Conservation (phyloP, 1,284 basidiomycete genomes). For the Apiotrichum laibachii region DNA sequence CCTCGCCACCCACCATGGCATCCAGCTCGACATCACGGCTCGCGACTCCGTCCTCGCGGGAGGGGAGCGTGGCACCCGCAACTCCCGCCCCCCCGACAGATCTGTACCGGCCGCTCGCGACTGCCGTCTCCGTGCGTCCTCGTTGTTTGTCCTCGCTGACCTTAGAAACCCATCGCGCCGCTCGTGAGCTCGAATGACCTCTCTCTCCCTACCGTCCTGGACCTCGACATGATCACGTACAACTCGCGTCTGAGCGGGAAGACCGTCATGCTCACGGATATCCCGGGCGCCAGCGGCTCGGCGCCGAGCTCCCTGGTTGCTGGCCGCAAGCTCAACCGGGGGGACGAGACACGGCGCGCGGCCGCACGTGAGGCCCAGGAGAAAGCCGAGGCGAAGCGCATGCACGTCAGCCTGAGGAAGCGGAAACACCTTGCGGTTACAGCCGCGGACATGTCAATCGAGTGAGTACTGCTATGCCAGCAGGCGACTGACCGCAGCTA, state of each 20-base stretch:
- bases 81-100: slow-evolving; percentile 10
- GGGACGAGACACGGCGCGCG: slow-evolving; percentile 19
- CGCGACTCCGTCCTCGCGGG: background rate
- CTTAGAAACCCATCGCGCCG: slow-evolving; percentile 18
- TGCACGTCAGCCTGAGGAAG: slow-evolving; percentile 14
- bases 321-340: slow-evolving; percentile 36
- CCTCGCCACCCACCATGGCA: background rate
- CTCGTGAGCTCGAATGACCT: slow-evolving; percentile 6
- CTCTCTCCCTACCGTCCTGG: slow-evolving; percentile 25
- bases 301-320: slow-evolving; percentile 22
- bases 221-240: slow-evolving; percentile 29
- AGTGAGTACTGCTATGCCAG: slow-evolving; percentile 26
- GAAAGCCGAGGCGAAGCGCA: slow-evolving; percentile 9
- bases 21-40: background rate
- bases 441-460: slow-evolving; percentile 20
- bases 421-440: slow-evolving; percentile 19
- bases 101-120: slow-evolving; percentile 19
- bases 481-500: slow-evolving; percentile 29
- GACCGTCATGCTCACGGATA: slow-evolving; percentile 28
- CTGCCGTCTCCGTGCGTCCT: slow-evolving; percentile 1
- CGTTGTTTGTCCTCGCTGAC: background rate
- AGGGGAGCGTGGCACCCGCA: background rate
- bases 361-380: slow-evolving; percentile 19
- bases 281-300: slow-evolving; percentile 9
- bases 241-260: slow-evolving; percentile 36